phyloP scores from a whole-genome alignment of 108 stramenopile species.

The Skeletonema tropicum region DNA sequence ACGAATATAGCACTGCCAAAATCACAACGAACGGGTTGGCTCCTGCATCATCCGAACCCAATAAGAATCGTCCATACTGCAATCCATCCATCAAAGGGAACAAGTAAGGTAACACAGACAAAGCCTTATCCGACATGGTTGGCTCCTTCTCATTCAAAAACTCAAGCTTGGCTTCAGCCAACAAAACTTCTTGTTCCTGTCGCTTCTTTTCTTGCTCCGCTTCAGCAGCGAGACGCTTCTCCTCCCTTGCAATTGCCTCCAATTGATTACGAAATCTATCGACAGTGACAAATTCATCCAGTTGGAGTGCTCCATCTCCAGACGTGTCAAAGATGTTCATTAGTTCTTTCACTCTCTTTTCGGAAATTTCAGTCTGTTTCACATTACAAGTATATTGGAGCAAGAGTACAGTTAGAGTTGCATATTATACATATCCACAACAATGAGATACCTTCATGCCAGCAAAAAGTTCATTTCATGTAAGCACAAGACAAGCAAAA shows the following conservation, averaged over 20 bases:
- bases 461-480: neutral
- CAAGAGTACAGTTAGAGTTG: neutral
- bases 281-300: slow-evolving; percentile 75
- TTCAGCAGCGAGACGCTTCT: slow-evolving; percentile 67
- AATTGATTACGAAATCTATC: slow-evolving; percentile 78
- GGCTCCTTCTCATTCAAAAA: slow-evolving; percentile 81
- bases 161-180: slow-evolving; percentile 62
- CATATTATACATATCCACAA: neutral
- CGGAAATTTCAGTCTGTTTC: slow-evolving; percentile 61
- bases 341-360: slow-evolving; percentile 67
- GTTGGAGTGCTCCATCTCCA: slow-evolving; percentile 79
- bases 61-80: slow-evolving; percentile 79
- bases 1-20: slow-evolving; percentile 64
- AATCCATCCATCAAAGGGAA: slow-evolving; percentile 87
- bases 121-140: slow-evolving; percentile 60
- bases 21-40: slow-evolving; percentile 64
- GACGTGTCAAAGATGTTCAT: slow-evolving; percentile 78
- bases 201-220: slow-evolving; percentile 59
- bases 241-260: slow-evolving; percentile 75
- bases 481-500: neutral
- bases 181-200: slow-evolving; percentile 52
- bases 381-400: neutral
- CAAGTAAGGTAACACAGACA: slow-evolving; percentile 81
- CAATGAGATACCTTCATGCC: neutral
- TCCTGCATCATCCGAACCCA: slow-evolving; percentile 65